Conservation (phyloP, 148 eudicot species). For the Silene conica region DNA sequence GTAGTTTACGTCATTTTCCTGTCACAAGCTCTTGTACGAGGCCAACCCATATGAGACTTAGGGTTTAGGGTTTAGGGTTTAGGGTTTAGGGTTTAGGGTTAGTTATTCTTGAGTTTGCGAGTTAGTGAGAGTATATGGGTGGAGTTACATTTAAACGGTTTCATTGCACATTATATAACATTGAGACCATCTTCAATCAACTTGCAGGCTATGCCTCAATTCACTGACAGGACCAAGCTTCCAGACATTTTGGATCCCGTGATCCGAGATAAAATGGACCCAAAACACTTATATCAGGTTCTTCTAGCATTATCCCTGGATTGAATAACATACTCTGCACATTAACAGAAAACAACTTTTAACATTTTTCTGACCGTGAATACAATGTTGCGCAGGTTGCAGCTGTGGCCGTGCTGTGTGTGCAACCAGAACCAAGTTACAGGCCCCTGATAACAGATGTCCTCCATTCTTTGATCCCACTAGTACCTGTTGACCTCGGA, state of each 20-base stretch:
- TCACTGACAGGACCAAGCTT: conserved; percentile 67
- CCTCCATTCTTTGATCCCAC: conserved; percentile 78
- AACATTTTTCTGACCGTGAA: not conserved
- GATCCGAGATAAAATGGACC: conserved; percentile 60
- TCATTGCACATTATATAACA: not conserved
- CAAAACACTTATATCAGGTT: conserved; percentile 78
- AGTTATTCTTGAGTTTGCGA: not conserved
- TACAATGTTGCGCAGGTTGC: conserved; percentile 51
- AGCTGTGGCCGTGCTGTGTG: conserved; percentile 76
- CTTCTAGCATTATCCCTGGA: not conserved
- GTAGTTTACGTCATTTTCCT: not conserved
- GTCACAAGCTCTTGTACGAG: no score
- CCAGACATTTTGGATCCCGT: conserved; percentile 57
- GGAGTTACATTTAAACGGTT: not conserved
- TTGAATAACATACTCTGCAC: not conserved
- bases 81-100: no score
- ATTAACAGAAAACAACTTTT: not conserved
- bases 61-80: no score
- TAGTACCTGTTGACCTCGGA: conserved; percentile 71
- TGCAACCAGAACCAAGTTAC: conserved; percentile 85
- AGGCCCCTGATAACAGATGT: conserved; percentile 81
- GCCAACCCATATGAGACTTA: no score
- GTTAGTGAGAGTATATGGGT: not conserved
- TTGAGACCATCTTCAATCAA: not conserved
- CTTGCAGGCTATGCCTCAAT: conserved; percentile 73